Base-by-base conservation (phyloP, 352 stramenopile species). In the Pythium angustatum region DNA sequence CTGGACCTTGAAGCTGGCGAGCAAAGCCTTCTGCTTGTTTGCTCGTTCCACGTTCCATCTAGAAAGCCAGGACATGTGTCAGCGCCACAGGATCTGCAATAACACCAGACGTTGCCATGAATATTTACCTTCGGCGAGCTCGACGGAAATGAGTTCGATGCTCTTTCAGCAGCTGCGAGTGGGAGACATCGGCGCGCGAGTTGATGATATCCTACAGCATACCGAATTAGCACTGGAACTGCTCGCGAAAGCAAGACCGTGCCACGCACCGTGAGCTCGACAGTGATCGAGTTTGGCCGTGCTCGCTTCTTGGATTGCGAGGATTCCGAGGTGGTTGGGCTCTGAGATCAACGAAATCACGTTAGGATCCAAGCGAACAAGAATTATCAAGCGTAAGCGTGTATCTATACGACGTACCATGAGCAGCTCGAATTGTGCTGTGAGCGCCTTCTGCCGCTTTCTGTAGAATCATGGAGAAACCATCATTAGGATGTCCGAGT, bases 91-190 rank as follows among this genome's bases (percentile, higher is more conserved):
- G 28, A 11, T 31, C 11, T 27, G 21, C 14, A 52, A 14, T 45
- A 34, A 31, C 4, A 43, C 44, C 30, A 50, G 14, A 62, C 53
- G 27, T 22, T 2, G 3, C 7, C 38, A 45, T n/a, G 40, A n/a
- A 49, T 5, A 49, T 57, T 2, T 34, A 90, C 83, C 79, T 76
- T 69, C 76, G 68, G 41, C 81, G 81, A 31, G 81, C 76, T 51
- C 71, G 70, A 41, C 80, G 80, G 49, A 87, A 90, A 8, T 76
- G 83, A 43, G 69, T 73, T 21, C 83, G 77, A 63, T 91, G 83
- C 65, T 91, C 80, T 52, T 84, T 81, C 28, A 91, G 70, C 30
- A 91, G 66, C 24, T 88, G 72, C 27, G 74, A 83, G 34, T 83
- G 81, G 12, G 77, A 72, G 36, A 81, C 33, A 51, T 91, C 76